Evolutionary conservation across 2,329 filamentous ascomycete species (phyloP).

Genomic region (Aspergillus aculeatus): DNA sequence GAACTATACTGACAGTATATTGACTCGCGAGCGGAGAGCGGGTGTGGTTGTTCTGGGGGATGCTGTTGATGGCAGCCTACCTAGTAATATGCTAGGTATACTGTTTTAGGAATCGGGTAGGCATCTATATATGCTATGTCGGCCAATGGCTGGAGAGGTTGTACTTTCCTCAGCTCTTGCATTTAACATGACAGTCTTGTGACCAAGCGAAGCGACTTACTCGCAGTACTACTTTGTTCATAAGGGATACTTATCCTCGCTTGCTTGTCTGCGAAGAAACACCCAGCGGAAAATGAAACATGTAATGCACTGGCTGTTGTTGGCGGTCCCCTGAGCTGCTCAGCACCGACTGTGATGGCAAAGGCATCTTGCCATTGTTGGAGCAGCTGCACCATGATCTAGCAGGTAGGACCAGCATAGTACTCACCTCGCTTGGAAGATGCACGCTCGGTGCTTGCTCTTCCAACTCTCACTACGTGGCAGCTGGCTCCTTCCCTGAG

Average conservation of each 20-base stretch:
- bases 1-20: not conserved
- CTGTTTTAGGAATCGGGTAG: no score
- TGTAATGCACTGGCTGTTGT: not conserved
- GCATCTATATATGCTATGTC: no score
- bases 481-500: not conserved
- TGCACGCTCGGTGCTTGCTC: not conserved
- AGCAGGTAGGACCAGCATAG: not conserved
- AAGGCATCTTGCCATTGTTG: not conserved
- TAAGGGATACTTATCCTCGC: no score
- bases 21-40: not conserved
- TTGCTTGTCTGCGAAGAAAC: no score
- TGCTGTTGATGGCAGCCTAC: no score
- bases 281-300: no score
- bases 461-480: not conserved
- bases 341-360: not conserved
- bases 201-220: no score
- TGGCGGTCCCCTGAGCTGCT: not conserved
- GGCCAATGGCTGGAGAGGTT: no score
- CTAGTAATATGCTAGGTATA: no score
- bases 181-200: no score
- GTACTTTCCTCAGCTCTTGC: no score
- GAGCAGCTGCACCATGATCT: not conserved
- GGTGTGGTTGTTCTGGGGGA: not conserved
- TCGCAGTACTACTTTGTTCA: no score
- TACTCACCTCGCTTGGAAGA: not conserved